Evolutionary conservation across 441 rosid species (phyloP).

Genomic region (Syzygium malaccense): DNA sequence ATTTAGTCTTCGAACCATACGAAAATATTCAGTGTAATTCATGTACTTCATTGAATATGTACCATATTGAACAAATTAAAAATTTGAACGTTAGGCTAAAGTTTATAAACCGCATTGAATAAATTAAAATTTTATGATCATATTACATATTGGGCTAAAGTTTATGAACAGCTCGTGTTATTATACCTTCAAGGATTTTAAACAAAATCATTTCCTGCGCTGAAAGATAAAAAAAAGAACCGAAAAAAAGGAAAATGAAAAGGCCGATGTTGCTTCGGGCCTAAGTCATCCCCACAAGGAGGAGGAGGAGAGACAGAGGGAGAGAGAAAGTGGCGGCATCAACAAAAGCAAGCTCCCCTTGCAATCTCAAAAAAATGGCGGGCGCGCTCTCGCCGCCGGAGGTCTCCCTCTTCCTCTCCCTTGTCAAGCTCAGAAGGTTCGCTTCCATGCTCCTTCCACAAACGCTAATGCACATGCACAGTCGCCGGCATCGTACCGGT

Average conservation of each 20-base stretch:
- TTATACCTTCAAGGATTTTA: background rate
- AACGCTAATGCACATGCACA: background rate
- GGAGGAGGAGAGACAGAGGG: background rate
- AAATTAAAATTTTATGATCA: too few species aligned
- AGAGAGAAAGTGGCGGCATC: background rate
- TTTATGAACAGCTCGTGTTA: too few species aligned
- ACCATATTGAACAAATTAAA: too few species aligned
- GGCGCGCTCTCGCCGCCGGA: background rate
- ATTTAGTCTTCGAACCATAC: too few species aligned
- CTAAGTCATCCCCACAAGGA: background rate
- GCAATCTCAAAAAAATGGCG: background rate
- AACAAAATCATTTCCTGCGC: background rate
- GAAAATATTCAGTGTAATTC: too few species aligned
- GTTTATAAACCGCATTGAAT: too few species aligned
- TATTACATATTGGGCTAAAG: too few species aligned
- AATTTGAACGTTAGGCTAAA: too few species aligned
- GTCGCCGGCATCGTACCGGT: background rate
- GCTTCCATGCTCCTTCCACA: background rate
- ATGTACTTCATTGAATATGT: too few species aligned
- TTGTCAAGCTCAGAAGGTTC: slow-evolving; percentile 40
- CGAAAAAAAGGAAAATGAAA: background rate
- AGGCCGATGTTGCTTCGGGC: background rate
- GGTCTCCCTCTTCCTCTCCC: slow-evolving; percentile 34
- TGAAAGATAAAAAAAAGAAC: background rate
- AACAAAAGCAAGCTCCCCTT: background rate